Percentiles rank a stretch among this genome's conserved stretches.
These are phyloP conservation scores for Vanrija pseudolonga DNA, from an alignment of 1,284 basidiomycete genomes.

Conservation along the genomic window DNA sequence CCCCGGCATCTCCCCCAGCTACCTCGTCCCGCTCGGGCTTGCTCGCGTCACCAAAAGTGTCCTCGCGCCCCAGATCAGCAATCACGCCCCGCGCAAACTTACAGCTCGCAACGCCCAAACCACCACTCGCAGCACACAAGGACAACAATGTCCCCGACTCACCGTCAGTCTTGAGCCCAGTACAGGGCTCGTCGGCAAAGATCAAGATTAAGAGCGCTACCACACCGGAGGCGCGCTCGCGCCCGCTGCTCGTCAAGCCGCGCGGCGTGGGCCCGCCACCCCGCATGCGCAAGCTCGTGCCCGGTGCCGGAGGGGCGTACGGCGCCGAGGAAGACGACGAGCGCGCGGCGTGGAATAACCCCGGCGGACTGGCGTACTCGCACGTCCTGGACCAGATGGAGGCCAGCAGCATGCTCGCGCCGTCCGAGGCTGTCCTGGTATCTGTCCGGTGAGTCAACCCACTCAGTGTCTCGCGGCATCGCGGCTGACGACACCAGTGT, in stretches of 20 bases:
- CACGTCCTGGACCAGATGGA: slow-evolving; percentile 14
- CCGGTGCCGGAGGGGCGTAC: background rate
- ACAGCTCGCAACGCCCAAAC: background rate
- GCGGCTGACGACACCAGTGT: slow-evolving; percentile 54
- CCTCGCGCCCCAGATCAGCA: slow-evolving; percentile 15
- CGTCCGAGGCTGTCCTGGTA: slow-evolving; percentile 74
- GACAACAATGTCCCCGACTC: slow-evolving; percentile 12
- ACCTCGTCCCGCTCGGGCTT: background rate
- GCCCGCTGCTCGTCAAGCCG: slow-evolving; percentile 27
- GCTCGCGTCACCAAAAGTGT: slow-evolving; percentile 1
- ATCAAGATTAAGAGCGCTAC: slow-evolving; percentile 41
- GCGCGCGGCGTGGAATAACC: slow-evolving; percentile 2
- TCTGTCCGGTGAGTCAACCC: slow-evolving; percentile 63
- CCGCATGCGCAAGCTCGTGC: background rate
- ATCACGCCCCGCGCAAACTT: slow-evolving; percentile 1
- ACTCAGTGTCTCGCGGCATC: background rate
- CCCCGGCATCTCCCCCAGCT: background rate
- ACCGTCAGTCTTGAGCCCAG: slow-evolving; percentile 3
- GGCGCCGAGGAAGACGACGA: slow-evolving; percentile 1
- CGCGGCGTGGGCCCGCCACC: background rate
- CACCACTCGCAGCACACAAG: slow-evolving; percentile 4
- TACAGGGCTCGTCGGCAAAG: slow-evolving; percentile 10
- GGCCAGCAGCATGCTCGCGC: slow-evolving; percentile 13
- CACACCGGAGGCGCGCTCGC: slow-evolving; percentile 41
- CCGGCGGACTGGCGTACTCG: too few species aligned